Conservation (phyloP, 1,284 basidiomycete species). For the Chiua sp. region DNA sequence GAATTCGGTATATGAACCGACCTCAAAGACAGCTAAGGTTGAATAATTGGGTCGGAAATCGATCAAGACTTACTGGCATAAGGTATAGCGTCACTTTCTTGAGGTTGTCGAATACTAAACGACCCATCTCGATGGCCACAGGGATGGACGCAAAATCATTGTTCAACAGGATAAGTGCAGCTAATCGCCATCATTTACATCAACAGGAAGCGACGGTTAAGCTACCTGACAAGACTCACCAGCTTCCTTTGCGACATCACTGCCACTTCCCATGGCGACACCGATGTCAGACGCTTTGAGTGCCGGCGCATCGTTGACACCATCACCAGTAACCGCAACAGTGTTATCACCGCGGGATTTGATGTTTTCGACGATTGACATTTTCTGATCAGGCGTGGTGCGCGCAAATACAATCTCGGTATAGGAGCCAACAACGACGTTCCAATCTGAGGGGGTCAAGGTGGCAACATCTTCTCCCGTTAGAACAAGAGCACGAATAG, state of each 20-base stretch:
- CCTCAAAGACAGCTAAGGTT: slow-evolving; percentile 15
- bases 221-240: slow-evolving; percentile 26
- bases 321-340: slow-evolving; percentile 63
- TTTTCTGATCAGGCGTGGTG: slow-evolving; percentile 66
- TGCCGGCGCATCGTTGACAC: slow-evolving; percentile 62
- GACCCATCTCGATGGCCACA: slow-evolving; percentile 49
- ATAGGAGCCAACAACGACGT: slow-evolving; percentile 51
- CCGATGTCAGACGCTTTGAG: slow-evolving; percentile 87
- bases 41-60: slow-evolving; percentile 4
- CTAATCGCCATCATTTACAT: slow-evolving; percentile 9
- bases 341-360: slow-evolving; percentile 50
- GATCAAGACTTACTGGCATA: slow-evolving; percentile 43
- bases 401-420: slow-evolving; percentile 64
- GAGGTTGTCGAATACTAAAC: slow-evolving; percentile 65
- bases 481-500: slow-evolving; percentile 44
- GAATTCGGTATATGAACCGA: slow-evolving; percentile 45
- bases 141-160: slow-evolving; percentile 45
- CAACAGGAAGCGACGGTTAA: not conserved
- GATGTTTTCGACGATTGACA: slow-evolving; percentile 60
- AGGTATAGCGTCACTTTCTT: slow-evolving; percentile 50
- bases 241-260: slow-evolving; percentile 79
- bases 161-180: slow-evolving; percentile 39
- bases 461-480: slow-evolving; percentile 52
- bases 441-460: slow-evolving; percentile 53
- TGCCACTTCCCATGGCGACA: slow-evolving; percentile 86